phyloP scores from a whole-genome alignment of 345 rosid genomes.

The Firmiana major region DNA sequence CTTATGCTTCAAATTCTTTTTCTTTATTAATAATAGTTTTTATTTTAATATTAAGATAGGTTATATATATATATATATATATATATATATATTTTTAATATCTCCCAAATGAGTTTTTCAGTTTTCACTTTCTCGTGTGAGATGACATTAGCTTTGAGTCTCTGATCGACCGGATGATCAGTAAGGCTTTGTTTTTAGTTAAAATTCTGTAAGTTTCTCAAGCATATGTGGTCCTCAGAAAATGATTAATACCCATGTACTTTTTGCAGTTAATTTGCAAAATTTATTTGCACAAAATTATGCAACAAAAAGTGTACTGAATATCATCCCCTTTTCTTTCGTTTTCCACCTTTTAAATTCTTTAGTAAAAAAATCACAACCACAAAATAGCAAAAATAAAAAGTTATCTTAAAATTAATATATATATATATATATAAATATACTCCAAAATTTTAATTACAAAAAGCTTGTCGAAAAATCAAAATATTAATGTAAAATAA shows the following conservation, averaged over 20 bases:
- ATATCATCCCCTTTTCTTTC: background rate
- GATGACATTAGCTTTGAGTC: background rate
- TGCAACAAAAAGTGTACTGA: background rate
- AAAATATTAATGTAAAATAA: too few species aligned
- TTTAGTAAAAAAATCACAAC: background rate
- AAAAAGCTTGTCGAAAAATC: too few species aligned
- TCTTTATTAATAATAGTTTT: too few species aligned
- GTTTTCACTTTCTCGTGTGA: too few species aligned
- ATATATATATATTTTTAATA: too few species aligned
- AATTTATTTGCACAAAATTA: background rate
- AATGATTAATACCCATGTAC: background rate
- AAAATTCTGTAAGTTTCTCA: background rate
- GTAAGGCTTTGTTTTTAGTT: conserved; percentile 2
- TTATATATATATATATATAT: too few species aligned
- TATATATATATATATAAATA: too few species aligned
- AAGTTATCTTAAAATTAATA: background rate
- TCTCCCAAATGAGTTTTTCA: too few species aligned
- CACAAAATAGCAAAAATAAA: background rate
- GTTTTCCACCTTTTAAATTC: background rate
- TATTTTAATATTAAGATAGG: too few species aligned
- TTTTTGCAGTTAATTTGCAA: background rate
- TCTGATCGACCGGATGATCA: too few species aligned
- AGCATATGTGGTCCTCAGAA: conserved; percentile 14
- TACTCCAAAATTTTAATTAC: too few species aligned
- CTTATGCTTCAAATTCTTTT: too few species aligned